Evolutionary conservation across 306 rosid species (phyloP).

Genomic region (Hippophae rhamnoides): DNA sequence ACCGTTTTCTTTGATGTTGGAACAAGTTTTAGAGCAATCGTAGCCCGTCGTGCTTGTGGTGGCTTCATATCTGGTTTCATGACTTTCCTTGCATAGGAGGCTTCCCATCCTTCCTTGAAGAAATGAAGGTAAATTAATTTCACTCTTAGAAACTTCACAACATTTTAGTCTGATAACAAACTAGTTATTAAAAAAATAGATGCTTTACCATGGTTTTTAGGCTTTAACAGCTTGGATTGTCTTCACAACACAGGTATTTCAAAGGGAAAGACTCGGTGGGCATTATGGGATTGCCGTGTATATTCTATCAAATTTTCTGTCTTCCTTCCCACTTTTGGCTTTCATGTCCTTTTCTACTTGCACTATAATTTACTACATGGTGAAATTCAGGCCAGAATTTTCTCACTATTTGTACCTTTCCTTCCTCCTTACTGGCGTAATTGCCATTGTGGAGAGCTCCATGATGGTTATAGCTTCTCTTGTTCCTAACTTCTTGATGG

Average conservation of each 20-base stretch:
- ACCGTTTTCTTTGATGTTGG: conserved; percentile 58
- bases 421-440: conserved; percentile 51
- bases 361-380: conserved; percentile 67
- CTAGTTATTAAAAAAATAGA: neutral
- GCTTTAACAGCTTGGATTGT: conserved; percentile 6
- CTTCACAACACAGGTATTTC: conserved; percentile 45
- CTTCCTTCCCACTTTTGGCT: conserved; percentile 74
- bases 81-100: conserved; percentile 94
- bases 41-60: conserved; percentile 81
- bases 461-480: conserved; percentile 91
- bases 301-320: conserved; percentile 61
- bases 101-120: conserved; percentile 92
- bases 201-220: neutral
- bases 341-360: conserved; percentile 61
- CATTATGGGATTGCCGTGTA: conserved; percentile 66
- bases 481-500: conserved; percentile 92
- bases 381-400: conserved; percentile 51
- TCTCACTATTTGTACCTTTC: conserved; percentile 36
- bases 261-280: conserved; percentile 63
- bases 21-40: conserved; percentile 44
- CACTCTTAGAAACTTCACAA: neutral
- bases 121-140: conserved; percentile 56
- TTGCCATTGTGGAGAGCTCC: conserved; percentile 74
- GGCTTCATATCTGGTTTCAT: conserved; percentile 82
- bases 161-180: neutral